phyloP scores from a whole-genome alignment of 106 monocot species.

The Hemerocallis citrina region DNA sequence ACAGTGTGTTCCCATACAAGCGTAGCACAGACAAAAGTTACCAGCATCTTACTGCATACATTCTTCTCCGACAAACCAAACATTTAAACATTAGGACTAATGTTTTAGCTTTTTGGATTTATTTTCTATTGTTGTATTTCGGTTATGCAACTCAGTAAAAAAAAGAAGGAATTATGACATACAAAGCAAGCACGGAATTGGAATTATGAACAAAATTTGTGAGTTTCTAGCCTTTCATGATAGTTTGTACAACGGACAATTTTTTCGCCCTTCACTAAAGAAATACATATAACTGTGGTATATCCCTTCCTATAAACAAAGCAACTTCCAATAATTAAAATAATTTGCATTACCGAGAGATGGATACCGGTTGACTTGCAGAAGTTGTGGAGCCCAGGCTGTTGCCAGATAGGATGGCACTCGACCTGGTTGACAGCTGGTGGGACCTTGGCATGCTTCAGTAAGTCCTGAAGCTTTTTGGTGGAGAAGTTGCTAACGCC shows the following conservation, averaged over 20 bases:
- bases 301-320: background rate
- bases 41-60: too few relatives aligned
- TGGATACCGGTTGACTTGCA: conserved; percentile 53
- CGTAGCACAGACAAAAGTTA: too few relatives aligned
- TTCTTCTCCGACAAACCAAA: too few relatives aligned
- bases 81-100: too few relatives aligned
- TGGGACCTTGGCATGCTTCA: conserved; percentile 27
- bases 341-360: conserved; percentile 34
- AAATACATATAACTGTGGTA: too few relatives aligned
- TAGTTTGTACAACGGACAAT: background rate
- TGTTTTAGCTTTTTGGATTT: too few relatives aligned
- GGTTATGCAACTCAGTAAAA: too few relatives aligned
- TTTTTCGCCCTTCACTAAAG: too few relatives aligned
- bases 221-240: background rate
- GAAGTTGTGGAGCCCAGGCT: conserved; percentile 46
- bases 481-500: conserved; percentile 74
- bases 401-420: conserved; percentile 74
- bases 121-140: too few relatives aligned
- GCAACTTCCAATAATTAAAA: background rate
- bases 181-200: background rate
- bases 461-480: conserved; percentile 47
- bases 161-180: background rate
- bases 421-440: conserved; percentile 82
- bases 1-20: too few relatives aligned
- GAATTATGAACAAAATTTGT: background rate